These are phyloP conservation scores for Podaxis mareebaensis DNA, from an alignment of 768 basidiomycete genomes.

Conservation along the genomic window DNA sequence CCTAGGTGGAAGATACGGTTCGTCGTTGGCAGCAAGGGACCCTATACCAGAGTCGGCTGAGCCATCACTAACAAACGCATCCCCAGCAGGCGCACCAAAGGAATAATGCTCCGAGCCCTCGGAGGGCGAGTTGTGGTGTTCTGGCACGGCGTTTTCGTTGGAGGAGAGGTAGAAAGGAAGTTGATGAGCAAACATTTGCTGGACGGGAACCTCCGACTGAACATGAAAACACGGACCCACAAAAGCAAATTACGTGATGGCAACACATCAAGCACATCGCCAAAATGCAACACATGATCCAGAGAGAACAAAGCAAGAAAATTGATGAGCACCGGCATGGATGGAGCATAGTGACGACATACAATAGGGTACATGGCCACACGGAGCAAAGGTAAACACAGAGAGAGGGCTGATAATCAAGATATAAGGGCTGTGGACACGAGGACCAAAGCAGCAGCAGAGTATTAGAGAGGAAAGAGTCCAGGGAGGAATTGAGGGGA, in stretches of 20 bases:
- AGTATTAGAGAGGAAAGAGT: not conserved
- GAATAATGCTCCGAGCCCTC: conserved; percentile 10
- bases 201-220: conserved; percentile 8
- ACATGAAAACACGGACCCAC: conserved; percentile 16
- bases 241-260: conserved; percentile 7
- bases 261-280: not conserved
- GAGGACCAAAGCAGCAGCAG: not conserved
- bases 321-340: not conserved
- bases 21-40: not conserved
- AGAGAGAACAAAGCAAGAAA: conserved; percentile 10
- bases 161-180: not conserved
- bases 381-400: not conserved
- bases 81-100: conserved; percentile 3
- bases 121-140: conserved; percentile 5
- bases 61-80: conserved; percentile 7
- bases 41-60: conserved; percentile 8
- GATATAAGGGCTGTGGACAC: not conserved
- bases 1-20: conserved; percentile 13
- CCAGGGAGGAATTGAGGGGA: not conserved
- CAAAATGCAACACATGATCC: not conserved
- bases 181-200: conserved; percentile 9
- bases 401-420: not conserved
- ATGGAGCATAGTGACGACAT: not conserved
- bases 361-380: conserved; percentile 2
- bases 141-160: conserved; percentile 15